Base-by-base conservation (phyloP, 2,329 filamentous ascomycete species). In the Fusarium bulbicola region DNA sequence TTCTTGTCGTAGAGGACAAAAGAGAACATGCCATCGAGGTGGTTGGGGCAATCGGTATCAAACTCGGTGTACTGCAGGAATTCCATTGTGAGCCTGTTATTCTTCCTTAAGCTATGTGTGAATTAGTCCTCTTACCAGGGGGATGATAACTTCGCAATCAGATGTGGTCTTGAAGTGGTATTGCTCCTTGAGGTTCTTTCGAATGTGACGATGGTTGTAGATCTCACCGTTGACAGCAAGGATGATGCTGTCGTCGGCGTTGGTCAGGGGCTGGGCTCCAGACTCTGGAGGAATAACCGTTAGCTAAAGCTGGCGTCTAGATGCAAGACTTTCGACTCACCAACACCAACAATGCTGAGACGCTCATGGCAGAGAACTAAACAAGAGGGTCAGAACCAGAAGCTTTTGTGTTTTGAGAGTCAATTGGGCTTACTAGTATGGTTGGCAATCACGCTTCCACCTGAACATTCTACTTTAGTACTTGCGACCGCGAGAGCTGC, bases 121-220 rank as follows among this genome's bases (percentile, higher is more conserved):
- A n/a, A 26, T 34, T 30, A 30, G 24, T 46, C 45, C 45, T 46
- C 66, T 72, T 89, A 97, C 94, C 88, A 99, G 84, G 76, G 97
- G 96, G 81, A 99, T 97, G 84, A 99, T 97, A 81, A 99, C 95
- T 85, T 99, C 96, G 85, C 96, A 99, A 81, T 99, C 96, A 42
- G 95, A 98, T 81, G 96, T 93, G 75, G 96, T 99, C 91, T 98
- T 98, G 91, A 98, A 99, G 84, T 95, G 92, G 85, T 98, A 98
- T 42, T 91, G 89, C 68, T 87, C 90, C 85, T 94, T 94, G 79
- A 98, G 87, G 78, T 87, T 87, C 86, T 98, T 98, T 81, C 96
- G 92, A 80, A 99, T 88, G 80, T 97, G 90, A 81, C 95, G 93
- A 86, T 99, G 96, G 91, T 99, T 99, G 89, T 99, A 99, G 82